Conservation (phyloP, 2,329 filamentous ascomycete species). For the Samsoniella hepiali region DNA sequence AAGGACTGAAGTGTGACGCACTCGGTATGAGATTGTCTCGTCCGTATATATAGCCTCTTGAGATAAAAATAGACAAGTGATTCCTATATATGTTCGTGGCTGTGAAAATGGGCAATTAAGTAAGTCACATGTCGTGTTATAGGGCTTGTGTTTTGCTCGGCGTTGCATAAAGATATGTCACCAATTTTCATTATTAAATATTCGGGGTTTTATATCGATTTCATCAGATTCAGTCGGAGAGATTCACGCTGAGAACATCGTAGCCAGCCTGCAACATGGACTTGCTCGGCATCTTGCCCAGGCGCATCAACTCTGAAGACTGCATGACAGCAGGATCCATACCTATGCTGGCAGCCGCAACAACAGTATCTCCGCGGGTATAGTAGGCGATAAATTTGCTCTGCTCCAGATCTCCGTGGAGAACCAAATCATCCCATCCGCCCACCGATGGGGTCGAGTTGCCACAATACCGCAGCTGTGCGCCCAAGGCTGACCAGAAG, state of each 20-base stretch:
- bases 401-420: slow-evolving; percentile 73
- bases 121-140: too few relatives aligned
- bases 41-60: background rate
- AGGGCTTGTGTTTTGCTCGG: too few relatives aligned
- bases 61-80: background rate
- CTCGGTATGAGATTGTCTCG: background rate
- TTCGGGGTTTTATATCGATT: too few relatives aligned
- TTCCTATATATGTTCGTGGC: background rate
- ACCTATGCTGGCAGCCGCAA: slow-evolving; percentile 88
- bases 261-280: slow-evolving; percentile 65
- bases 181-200: background rate
- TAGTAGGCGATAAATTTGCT: slow-evolving; percentile 89
- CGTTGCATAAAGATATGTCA: background rate
- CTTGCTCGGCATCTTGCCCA: slow-evolving; percentile 80
- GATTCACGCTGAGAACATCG: slow-evolving; percentile 46
- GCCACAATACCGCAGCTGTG: slow-evolving; percentile 89
- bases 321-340: slow-evolving; percentile 84
- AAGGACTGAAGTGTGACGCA: background rate
- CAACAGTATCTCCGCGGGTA: slow-evolving; percentile 77
- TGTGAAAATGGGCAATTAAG: background rate
- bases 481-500: slow-evolving; percentile 92
- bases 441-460: slow-evolving; percentile 57
- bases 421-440: slow-evolving; percentile 81
- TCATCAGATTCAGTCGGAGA: slow-evolving; percentile 28
- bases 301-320: slow-evolving; percentile 78